Base-by-base conservation (phyloP, 1,139 yeast genomes). In the Zhuliangozyma blackwelliae region DNA sequence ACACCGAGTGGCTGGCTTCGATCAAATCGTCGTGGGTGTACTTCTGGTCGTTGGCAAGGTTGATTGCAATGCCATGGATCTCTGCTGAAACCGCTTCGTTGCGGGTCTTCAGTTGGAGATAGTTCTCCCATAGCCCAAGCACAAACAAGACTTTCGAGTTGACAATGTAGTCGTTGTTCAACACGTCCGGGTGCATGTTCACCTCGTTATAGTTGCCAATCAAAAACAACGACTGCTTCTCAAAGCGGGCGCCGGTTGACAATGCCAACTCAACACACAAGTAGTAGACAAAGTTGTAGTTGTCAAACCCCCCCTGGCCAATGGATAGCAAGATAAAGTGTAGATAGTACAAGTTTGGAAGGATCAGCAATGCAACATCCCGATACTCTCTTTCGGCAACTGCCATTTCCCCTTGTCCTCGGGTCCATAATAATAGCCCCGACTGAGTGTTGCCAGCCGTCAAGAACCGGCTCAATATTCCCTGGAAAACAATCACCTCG, bases 281-380 rank as follows among this genome's bases (percentile, higher is more conserved):
- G 33, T 72, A 65, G 46, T 77, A 75, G n/a, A 81, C 78, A 53
- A 79, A 82, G 48, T 80, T 81, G 53, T 78, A 83, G 16, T 77
- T 69, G 36, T 81, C 84, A 52, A 84, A 83, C 1, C 88, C 88
- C 1, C 86, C 83, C 29, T 75, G 72, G 0, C 94, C 92, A 12
- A 83, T 70, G 13, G 77, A 65, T 28, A 75, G 68, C 10, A 82
- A 55, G 6, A 82, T 65, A 47, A 75, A 81, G 43, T 80, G 73
- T 35, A 78, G 40, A 41, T 76, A 63, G 47, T 72, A 79, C n/a
- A 83, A 59, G 5, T 62, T 55, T 30, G 65, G 65, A 26, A 81
- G 50, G 2, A 77, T 59, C 33, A 65, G 61, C 26, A 68, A 46
- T 34, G 54, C 68, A 50, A 48, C 63, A 32, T 47, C 57, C 32